These are phyloP conservation scores for Eucalyptus decipiens DNA, from an alignment of 345 rosid genomes.

Conservation along the genomic window DNA sequence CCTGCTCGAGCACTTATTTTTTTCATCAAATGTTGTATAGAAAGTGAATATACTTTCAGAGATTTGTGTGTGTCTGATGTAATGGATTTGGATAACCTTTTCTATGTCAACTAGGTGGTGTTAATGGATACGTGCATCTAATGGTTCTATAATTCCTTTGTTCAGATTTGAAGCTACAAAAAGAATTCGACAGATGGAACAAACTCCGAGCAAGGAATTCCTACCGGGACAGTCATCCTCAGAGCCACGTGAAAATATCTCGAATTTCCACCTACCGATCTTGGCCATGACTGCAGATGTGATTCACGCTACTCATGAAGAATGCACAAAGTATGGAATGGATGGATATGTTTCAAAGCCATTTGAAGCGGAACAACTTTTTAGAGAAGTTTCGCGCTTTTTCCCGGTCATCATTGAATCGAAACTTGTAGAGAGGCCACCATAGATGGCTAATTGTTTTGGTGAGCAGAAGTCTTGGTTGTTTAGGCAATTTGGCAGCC, in stretches of 20 bases:
- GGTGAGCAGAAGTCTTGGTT: not conserved
- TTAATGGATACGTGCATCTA: not conserved
- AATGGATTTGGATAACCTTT: not conserved
- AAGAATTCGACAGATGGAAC: slow-evolving; percentile 57
- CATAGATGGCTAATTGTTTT: not conserved
- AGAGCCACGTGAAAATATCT: slow-evolving; percentile 15
- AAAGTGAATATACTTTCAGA: not conserved
- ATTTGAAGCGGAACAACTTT: slow-evolving; percentile 81
- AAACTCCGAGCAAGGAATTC: slow-evolving; percentile 11
- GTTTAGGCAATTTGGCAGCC: not conserved
- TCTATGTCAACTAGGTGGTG: not conserved
- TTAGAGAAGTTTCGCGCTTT: slow-evolving; percentile 65
- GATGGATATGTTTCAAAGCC: slow-evolving; percentile 95
- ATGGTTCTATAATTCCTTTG: not conserved
- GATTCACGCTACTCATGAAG: slow-evolving; percentile 76
- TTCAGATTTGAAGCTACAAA: slow-evolving; percentile 72
- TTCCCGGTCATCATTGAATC: slow-evolving; percentile 13
- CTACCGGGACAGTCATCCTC: slow-evolving; percentile 14
- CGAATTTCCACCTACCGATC: slow-evolving; percentile 51
- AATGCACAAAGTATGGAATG: slow-evolving; percentile 60
- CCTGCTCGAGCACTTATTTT: not conserved
- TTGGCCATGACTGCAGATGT: slow-evolving; percentile 99
- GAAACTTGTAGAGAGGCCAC: not conserved
- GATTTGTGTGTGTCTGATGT: not conserved
- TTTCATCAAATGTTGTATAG: not conserved